phyloP scores from a whole-genome alignment of 169 alveolate species.

The Pseudocohnilembus persalinus region DNA sequence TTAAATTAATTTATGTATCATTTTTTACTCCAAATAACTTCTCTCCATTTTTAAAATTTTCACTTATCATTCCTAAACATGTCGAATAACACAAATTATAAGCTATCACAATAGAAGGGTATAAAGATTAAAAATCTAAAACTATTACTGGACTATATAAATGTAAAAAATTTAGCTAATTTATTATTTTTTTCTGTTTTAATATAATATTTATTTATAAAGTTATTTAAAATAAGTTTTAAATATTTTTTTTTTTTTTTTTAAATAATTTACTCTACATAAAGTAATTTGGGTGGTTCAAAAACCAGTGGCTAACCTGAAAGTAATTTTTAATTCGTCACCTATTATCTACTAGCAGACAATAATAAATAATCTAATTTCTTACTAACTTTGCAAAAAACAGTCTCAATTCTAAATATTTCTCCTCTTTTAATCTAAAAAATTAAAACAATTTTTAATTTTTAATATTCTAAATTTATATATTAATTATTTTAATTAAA shows the following conservation, averaged over 20 bases:
- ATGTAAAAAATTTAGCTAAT: too few species aligned
- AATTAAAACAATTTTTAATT: too few species aligned
- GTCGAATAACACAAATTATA: slow-evolving; percentile 83
- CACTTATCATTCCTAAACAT: slow-evolving; percentile 73
- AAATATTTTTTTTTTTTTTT: not conserved
- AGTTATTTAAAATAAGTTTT: slow-evolving; percentile 2
- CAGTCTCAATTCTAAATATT: slow-evolving; percentile 78
- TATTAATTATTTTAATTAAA: too few species aligned
- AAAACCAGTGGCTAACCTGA: slow-evolving; percentile 77
- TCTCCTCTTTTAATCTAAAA: slow-evolving; percentile 56
- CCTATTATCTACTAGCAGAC: slow-evolving; percentile 63
- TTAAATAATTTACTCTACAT: slow-evolving; percentile 26
- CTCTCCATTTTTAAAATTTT: slow-evolving; percentile 35
- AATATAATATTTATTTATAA: too few species aligned
- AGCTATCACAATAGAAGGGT: slow-evolving; percentile 81
- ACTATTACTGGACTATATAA: slow-evolving; percentile 70
- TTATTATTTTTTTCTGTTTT: too few species aligned
- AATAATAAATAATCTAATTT: slow-evolving; percentile 53
- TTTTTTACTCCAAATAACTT: slow-evolving; percentile 75
- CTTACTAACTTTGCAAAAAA: slow-evolving; percentile 65
- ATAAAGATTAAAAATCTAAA: slow-evolving; percentile 79
- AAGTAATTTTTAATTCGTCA: slow-evolving; percentile 61
- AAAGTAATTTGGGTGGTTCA: slow-evolving; percentile 66
- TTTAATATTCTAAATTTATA: too few species aligned
- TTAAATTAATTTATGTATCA: slow-evolving; percentile 29